These are phyloP conservation scores for Naematelia encephala DNA, from an alignment of 768 basidiomycete genomes.

Conservation along the genomic window DNA sequence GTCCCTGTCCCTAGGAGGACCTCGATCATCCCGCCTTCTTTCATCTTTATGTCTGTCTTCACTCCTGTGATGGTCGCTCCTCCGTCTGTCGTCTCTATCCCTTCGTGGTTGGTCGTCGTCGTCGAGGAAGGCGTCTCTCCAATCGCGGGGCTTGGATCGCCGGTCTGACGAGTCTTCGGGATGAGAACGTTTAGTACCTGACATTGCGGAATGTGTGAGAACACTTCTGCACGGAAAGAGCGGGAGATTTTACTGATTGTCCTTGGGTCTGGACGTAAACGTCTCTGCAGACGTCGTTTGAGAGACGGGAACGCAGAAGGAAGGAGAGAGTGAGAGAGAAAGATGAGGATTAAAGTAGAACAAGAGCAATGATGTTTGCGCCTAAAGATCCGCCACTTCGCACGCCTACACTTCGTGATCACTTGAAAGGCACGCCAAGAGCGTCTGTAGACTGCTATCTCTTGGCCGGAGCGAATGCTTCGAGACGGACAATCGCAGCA, in stretches of 20 bases:
- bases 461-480: too few species aligned
- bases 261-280: neutral
- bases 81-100: constrained; percentile 12
- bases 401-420: too few species aligned
- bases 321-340: constrained; percentile 1
- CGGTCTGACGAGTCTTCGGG: constrained; percentile 10
- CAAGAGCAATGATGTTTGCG: too few species aligned
- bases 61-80: constrained; percentile 2
- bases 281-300: neutral
- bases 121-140: constrained; percentile 49
- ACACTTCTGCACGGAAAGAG: constrained; percentile 13
- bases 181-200: constrained; percentile 32
- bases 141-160: constrained; percentile 42
- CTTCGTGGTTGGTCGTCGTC: constrained; percentile 26
- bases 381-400: too few species aligned
- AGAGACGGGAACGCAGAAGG: neutral
- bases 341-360: neutral
- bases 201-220: constrained; percentile 28
- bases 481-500: too few species aligned
- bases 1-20: constrained; percentile 3
- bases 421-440: too few species aligned
- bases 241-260: constrained; percentile 24
- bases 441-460: too few species aligned
- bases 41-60: constrained; percentile 8
- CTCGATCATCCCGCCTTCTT: constrained; percentile 1